Base-by-base conservation (phyloP, 2,329 filamentous ascomycete genomes). In the Arthrinium puccinioides region DNA sequence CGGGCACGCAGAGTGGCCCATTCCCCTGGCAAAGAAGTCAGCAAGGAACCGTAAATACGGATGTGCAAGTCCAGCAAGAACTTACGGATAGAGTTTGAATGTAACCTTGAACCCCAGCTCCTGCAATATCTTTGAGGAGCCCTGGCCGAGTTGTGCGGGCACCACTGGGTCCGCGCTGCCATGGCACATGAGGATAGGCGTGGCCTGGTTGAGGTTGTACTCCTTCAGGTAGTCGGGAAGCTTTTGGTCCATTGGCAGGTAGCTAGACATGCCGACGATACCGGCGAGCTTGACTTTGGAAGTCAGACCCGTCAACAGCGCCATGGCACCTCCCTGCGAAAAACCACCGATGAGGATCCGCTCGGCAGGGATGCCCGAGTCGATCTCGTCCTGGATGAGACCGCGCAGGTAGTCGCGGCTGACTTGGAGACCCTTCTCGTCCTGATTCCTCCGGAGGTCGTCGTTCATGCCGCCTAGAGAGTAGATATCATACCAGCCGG, bases 341-440 rank as follows among this genome's bases (percentile, higher is more conserved):
- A 90, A 92, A 27, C 86, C 85, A 23, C 86, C 90, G 6, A 97
- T 64, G 14, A 97, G 77, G 53, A 98, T 88, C 37, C 89, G 83
- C 41, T 85, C 78, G 0, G 87, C 70, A 1, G 86, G 77, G 48
- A 96, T 92, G 42, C 88, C 88, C 38, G 80, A 74, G 38, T 83
- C 76, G 38, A 94, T 78, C 63, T 96, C 87, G 43, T 78, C 67
- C 54, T 87, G 78, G 60, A 97, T 85, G 36, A 97, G 74, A 26
- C 66, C 64, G 62, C 88, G 82, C 60, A 97, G 78, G 63, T 88
- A 87, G 28, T 78, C 75, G 50, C 81, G 77, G 36, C 82, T 87
- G 41, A 70, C 69, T 32, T 84, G 60, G 54, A 96, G 85, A 46
- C 90, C 89, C 1, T 68, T 54, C 51, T 86, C 84, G 53, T 92